Percentiles rank a stretch among this genome's conserved stretches.
phyloP scores from a whole-genome alignment of 306 rosid genomes.

The Medicago truncatula region DNA sequence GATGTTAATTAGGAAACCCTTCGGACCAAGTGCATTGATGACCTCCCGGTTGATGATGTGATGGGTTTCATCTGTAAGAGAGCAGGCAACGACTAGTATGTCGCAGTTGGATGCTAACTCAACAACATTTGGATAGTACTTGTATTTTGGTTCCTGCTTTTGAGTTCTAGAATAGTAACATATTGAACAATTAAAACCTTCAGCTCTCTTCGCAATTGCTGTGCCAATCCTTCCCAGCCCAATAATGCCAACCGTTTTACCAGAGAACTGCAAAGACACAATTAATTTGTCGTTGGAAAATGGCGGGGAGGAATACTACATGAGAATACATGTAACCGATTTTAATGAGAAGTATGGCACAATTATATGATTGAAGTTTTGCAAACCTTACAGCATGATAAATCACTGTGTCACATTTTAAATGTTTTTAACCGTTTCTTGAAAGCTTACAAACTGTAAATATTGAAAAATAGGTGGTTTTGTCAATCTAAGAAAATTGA shows the following conservation, averaged over 20 bases:
- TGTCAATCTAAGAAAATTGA: background rate
- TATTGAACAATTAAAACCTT: conserved; percentile 76
- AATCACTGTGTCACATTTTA: background rate
- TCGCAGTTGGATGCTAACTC: conserved; percentile 79
- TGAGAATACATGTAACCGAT: background rate
- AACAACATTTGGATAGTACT: conserved; percentile 70
- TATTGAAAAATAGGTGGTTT: background rate
- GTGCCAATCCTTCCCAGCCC: conserved; percentile 90
- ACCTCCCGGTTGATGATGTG: conserved; percentile 74
- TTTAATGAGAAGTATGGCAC: background rate
- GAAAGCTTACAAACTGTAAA: conserved; percentile 18
- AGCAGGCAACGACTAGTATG: conserved; percentile 78
- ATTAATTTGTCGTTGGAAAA: conserved; percentile 19
- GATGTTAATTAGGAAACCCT: conserved; percentile 74
- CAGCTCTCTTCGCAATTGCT: conserved; percentile 82
- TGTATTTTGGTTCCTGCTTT: conserved; percentile 62
- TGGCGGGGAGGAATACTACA: background rate
- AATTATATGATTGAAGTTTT: background rate
- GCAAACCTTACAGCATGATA: background rate
- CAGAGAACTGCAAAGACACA: conserved; percentile 68
- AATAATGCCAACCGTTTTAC: conserved; percentile 79
- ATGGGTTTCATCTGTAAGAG: conserved; percentile 66
- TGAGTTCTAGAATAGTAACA: conserved; percentile 66
- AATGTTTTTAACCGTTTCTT: background rate
- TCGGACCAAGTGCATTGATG: conserved; percentile 75